A percentile compares a stretch with the other conserved stretches of the same genome.
Evolutionary conservation across 352 stramenopile species (phyloP).

Genomic region (Phytophthora capsici): DNA sequence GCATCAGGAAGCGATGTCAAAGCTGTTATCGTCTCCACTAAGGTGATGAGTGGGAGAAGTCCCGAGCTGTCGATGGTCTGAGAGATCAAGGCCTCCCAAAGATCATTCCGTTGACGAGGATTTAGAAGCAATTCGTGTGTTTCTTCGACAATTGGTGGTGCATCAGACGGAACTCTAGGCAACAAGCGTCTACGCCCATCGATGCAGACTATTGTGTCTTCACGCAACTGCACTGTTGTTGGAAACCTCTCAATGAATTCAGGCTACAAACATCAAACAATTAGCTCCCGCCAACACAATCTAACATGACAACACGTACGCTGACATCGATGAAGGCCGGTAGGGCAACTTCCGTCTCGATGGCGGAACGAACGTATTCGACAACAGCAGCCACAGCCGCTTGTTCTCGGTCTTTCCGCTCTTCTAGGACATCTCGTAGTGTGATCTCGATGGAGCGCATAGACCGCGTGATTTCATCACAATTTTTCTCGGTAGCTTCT

Average conservation of each 20-base stretch:
- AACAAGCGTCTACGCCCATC: slow-evolving; percentile 49
- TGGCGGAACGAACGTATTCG: slow-evolving; percentile 48
- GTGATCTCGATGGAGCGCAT: slow-evolving; percentile 61
- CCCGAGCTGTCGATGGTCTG: slow-evolving; percentile 20
- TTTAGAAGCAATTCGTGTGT: slow-evolving; percentile 56
- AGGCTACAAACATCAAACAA: slow-evolving; percentile 42
- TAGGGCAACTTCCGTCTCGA: slow-evolving; percentile 71
- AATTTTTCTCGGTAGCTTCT: slow-evolving; percentile 43
- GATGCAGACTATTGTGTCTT: slow-evolving; percentile 62
- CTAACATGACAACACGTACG: slow-evolving; percentile 38
- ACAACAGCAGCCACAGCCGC: slow-evolving; percentile 55
- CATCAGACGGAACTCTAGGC: slow-evolving; percentile 29
- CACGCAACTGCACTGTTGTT: slow-evolving; percentile 51
- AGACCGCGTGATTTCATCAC: slow-evolving; percentile 51
- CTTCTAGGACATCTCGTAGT: slow-evolving; percentile 46
- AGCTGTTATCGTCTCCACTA: slow-evolving; percentile 45
- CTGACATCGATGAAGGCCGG: slow-evolving; percentile 64
- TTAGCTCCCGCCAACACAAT: not conserved
- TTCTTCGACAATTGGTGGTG: slow-evolving; percentile 52
- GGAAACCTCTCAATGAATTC: slow-evolving; percentile 62
- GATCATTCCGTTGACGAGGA: slow-evolving; percentile 36
- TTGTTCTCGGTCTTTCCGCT: slow-evolving; percentile 57
- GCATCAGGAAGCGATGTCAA: slow-evolving; percentile 43
- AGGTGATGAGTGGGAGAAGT: slow-evolving; percentile 30
- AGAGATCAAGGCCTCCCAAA: slow-evolving; percentile 33